Evolutionary conservation across 805 yeast species (phyloP).

Genomic region (Torulaspora gathmanii): DNA sequence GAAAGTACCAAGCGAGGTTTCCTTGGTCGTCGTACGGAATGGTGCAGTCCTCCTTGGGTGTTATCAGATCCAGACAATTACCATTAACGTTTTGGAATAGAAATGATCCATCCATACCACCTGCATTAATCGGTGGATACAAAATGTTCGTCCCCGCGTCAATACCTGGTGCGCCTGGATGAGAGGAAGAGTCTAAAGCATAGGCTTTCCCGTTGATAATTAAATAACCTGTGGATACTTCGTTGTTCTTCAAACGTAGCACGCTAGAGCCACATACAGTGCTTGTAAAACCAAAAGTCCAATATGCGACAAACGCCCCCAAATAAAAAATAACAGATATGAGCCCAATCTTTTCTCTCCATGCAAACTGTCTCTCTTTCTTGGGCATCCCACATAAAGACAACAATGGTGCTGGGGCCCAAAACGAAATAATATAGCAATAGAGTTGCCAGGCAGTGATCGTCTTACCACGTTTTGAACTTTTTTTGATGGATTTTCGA

Average conservation of each 20-base stretch:
- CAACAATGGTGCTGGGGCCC: conserved; percentile 72
- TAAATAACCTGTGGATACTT: conserved; percentile 55
- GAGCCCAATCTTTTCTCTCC: conserved; percentile 94
- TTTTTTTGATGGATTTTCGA: neutral
- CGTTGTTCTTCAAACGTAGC: conserved; percentile 52
- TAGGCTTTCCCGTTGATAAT: conserved; percentile 81
- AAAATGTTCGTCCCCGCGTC: conserved; percentile 63
- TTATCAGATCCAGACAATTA: conserved; percentile 74
- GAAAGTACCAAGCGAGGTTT: conserved; percentile 91
- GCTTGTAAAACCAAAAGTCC: conserved; percentile 85
- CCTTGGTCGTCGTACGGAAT: conserved; percentile 64
- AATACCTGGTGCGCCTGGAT: conserved; percentile 81
- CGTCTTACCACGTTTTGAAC: conserved; percentile 5
- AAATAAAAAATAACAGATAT: conserved; percentile 66
- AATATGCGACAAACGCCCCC: conserved; percentile 75
- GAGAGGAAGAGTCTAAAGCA: conserved; percentile 63
- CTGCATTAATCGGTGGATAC: conserved; percentile 83
- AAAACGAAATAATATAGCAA: conserved; percentile 76
- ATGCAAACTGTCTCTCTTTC: conserved; percentile 82
- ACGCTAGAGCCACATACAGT: conserved; percentile 60
- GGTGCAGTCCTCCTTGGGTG: conserved; percentile 59
- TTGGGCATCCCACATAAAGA: conserved; percentile 67
- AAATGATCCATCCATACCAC: conserved; percentile 79
- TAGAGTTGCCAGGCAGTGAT: conserved; percentile 61
- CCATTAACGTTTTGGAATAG: conserved; percentile 90